Conservation (phyloP, 2,329 filamentous ascomycete genomes). For the Fusarium odoratissimum region DNA sequence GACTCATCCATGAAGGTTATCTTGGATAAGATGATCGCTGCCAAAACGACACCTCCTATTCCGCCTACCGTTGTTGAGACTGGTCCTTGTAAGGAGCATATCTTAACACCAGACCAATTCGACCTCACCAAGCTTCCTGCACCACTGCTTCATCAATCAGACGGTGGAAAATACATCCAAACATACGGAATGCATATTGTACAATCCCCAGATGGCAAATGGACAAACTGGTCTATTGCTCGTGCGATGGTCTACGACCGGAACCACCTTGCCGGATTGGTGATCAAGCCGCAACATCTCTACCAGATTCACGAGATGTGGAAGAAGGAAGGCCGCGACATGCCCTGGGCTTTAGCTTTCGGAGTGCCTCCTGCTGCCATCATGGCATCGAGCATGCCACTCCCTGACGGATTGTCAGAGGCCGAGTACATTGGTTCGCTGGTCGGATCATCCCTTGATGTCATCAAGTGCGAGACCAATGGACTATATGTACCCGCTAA, state of each 20-base stretch:
- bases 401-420: slow-evolving; percentile 54
- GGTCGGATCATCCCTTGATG: slow-evolving; percentile 56
- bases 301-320: slow-evolving; percentile 60
- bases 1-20: slow-evolving; percentile 49
- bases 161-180: slow-evolving; percentile 64
- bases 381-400: slow-evolving; percentile 61
- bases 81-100: slow-evolving; percentile 34
- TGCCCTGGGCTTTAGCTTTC: slow-evolving; percentile 60
- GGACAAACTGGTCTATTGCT: slow-evolving; percentile 62
- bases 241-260: slow-evolving; percentile 61
- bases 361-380: slow-evolving; percentile 64
- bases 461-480: slow-evolving; percentile 64
- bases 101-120: slow-evolving; percentile 24
- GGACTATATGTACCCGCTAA: slow-evolving; percentile 60
- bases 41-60: slow-evolving; percentile 48
- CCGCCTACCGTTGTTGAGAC: slow-evolving; percentile 48
- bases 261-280: slow-evolving; percentile 55
- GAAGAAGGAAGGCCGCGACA: slow-evolving; percentile 57
- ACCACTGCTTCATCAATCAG: slow-evolving; percentile 56
- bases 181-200: slow-evolving; percentile 64
- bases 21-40: slow-evolving; percentile 54
- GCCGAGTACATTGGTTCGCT: slow-evolving; percentile 61
- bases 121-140: slow-evolving; percentile 54
- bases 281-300: slow-evolving; percentile 60
- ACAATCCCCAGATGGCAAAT: slow-evolving; percentile 57